Conservation (phyloP, 73 alveolate species). For the Paramecium primaurelia region DNA sequence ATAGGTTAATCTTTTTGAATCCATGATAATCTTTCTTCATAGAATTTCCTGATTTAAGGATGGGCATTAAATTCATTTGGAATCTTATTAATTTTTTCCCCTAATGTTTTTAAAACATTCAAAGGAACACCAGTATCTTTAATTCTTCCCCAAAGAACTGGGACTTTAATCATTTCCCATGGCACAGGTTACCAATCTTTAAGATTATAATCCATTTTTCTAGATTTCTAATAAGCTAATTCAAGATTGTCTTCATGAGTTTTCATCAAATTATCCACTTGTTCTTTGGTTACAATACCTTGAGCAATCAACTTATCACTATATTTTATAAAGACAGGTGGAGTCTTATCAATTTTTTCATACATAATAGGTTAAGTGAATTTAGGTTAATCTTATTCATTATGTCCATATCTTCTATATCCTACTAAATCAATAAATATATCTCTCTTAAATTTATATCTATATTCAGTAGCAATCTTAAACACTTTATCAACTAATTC, state of each 20-base stretch:
- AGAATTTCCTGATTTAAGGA: slow-evolving; percentile 65
- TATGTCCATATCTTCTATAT: slow-evolving; percentile 81
- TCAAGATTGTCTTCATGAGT: slow-evolving; percentile 62
- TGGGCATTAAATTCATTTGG: slow-evolving; percentile 68
- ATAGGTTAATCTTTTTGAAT: slow-evolving; percentile 60
- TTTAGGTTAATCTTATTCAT: slow-evolving; percentile 81
- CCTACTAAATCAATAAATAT: slow-evolving; percentile 73
- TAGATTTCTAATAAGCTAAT: slow-evolving; percentile 55
- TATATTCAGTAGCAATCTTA: slow-evolving; percentile 73
- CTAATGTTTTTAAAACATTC: slow-evolving; percentile 57
- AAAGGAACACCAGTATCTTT: slow-evolving; percentile 60
- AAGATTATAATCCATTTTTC: not conserved
- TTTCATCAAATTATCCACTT: slow-evolving; percentile 56
- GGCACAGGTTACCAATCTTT: not conserved
- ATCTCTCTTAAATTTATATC: slow-evolving; percentile 73
- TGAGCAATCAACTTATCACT: slow-evolving; percentile 62
- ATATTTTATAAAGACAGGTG: slow-evolving; percentile 67
- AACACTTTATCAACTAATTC: slow-evolving; percentile 67
- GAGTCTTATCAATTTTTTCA: slow-evolving; percentile 63
- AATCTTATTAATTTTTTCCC: slow-evolving; percentile 67
- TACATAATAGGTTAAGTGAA: slow-evolving; percentile 84
- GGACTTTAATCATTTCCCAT: slow-evolving; percentile 51
- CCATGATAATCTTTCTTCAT: slow-evolving; percentile 68
- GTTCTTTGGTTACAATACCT: slow-evolving; percentile 57
- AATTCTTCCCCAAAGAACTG: slow-evolving; percentile 31